Evolutionary conservation across 345 rosid genomes (phyloP), one percentile per base, ranked within the genome.

Genomic region (Hibiscus syriacus): DNA sequence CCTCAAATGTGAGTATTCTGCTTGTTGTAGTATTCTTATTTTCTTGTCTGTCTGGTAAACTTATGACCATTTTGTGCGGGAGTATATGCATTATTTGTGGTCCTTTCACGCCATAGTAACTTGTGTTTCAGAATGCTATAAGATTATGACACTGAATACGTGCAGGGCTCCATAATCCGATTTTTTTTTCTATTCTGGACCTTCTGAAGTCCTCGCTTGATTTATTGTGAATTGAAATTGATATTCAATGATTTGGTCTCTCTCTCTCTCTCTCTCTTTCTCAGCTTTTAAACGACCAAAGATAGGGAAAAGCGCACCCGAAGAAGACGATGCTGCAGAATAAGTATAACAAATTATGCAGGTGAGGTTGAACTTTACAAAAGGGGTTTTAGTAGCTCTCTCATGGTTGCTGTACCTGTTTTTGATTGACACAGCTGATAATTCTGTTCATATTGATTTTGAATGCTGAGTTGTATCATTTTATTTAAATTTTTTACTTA

Each of bases 1-100:
- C 68, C 74, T 84, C 70, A 84, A 80, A 79, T 79, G 95, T 88
- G 73, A 83, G 95, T 81, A 27, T 32, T 11, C 9, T 65, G 27
- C 41, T 64, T 53, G 49, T 55, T n/a, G 26, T 22, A 19, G 9
- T n/a, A 1, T 59, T 1, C 17, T 10, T 50, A 9, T 20, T 50
- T 19, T 17, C 55, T 20, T 9, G 12, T 50, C 55, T 50, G 55
- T 50, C 26, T 50, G 1, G 5, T 50, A 50, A 50, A 19, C 55
- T 20, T 50, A 20, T 20, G 39, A 26, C n/a, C 14, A 25, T 60
- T 36, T 60, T 10, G 29, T 4, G 29, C 11, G 65, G 38, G 30
- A 1, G 36, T 38, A 9, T 22, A 36, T 60, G 36, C 67, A 63
- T 2, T 61, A 39, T 22, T 41, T 61, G 29, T 13, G 0, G 32